These are phyloP conservation scores for Aspergillus proliferans DNA, from an alignment of 2,329 filamentous ascomycete genomes.

Conservation along the genomic window DNA sequence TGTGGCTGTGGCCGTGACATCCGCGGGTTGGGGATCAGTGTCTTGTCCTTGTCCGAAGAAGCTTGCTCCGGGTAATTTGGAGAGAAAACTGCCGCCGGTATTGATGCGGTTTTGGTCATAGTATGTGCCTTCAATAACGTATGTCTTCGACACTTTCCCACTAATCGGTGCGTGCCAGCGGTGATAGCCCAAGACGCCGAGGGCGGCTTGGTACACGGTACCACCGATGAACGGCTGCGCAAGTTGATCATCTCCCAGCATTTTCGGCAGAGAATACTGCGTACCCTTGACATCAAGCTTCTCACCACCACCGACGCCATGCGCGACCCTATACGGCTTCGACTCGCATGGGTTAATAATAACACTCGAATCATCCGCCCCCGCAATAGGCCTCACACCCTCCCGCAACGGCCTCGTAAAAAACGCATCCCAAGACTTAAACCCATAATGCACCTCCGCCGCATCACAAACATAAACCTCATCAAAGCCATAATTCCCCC, in stretches of 20 bases:
- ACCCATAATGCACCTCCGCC: constrained; percentile 40
- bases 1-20: constrained; percentile 53
- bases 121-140: constrained; percentile 58
- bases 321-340: constrained; percentile 47
- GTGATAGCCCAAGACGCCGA: constrained; percentile 62
- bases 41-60: constrained; percentile 6
- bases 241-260: constrained; percentile 53
- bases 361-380: constrained; percentile 44
- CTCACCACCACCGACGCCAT: constrained; percentile 50
- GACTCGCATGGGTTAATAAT: constrained; percentile 62
- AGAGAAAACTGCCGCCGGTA: too few relatives aligned
- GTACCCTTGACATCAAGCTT: constrained; percentile 63
- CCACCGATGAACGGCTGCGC: constrained; percentile 52
- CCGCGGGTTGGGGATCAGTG: constrained; percentile 19
- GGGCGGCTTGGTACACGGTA: constrained; percentile 64
- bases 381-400: constrained; percentile 52
- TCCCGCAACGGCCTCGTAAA: constrained; percentile 56
- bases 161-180: constrained; percentile 63
- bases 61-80: too few relatives aligned
- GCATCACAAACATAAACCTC: constrained; percentile 16
- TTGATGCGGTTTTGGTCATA: constrained; percentile 42
- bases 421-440: constrained; percentile 63
- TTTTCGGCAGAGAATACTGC: constrained; percentile 59
- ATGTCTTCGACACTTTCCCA: constrained; percentile 54
- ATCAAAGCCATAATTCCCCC: constrained; percentile 7